phyloP scores from a whole-genome alignment of 805 yeast species.

The Yamadazyma phyllophila region DNA sequence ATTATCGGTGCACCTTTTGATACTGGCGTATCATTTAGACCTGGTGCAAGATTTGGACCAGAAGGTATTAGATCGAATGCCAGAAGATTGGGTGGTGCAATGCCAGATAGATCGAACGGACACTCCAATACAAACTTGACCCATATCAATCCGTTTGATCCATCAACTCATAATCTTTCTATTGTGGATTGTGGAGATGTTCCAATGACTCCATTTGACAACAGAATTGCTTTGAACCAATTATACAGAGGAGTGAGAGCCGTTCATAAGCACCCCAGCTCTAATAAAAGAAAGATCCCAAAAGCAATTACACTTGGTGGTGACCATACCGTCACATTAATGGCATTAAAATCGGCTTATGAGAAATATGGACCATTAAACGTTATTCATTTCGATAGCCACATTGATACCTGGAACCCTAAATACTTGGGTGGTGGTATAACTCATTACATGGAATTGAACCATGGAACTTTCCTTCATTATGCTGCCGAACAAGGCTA shows the following conservation, averaged over 20 bases:
- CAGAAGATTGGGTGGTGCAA: slow-evolving; percentile 37
- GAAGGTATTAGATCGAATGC: slow-evolving; percentile 49
- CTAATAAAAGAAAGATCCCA: slow-evolving; percentile 10
- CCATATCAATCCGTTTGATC: slow-evolving; percentile 52
- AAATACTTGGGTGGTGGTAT: slow-evolving; percentile 60
- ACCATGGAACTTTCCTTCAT: slow-evolving; percentile 70
- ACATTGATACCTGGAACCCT: slow-evolving; percentile 72
- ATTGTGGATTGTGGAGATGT: slow-evolving; percentile 69
- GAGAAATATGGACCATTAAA: slow-evolving; percentile 48
- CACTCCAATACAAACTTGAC: slow-evolving; percentile 35
- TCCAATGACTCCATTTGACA: slow-evolving; percentile 68
- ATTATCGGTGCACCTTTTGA: slow-evolving; percentile 61
- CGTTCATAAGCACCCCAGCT: slow-evolving; percentile 24
- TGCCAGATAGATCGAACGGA: slow-evolving; percentile 32
- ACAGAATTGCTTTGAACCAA: slow-evolving; percentile 59
- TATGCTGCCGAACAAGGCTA: slow-evolving; percentile 69
- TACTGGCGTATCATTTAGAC: slow-evolving; percentile 53
- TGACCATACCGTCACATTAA: slow-evolving; percentile 56
- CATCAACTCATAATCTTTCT: slow-evolving; percentile 37
- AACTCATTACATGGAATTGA: slow-evolving; percentile 54
- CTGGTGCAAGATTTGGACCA: slow-evolving; percentile 62
- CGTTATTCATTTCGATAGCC: slow-evolving; percentile 66
- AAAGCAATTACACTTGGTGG: slow-evolving; percentile 57
- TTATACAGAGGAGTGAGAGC: slow-evolving; percentile 56
- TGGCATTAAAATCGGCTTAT: slow-evolving; percentile 50